Conservation (phyloP, 257 asterid species). For the Solanum chmielewskii region DNA sequence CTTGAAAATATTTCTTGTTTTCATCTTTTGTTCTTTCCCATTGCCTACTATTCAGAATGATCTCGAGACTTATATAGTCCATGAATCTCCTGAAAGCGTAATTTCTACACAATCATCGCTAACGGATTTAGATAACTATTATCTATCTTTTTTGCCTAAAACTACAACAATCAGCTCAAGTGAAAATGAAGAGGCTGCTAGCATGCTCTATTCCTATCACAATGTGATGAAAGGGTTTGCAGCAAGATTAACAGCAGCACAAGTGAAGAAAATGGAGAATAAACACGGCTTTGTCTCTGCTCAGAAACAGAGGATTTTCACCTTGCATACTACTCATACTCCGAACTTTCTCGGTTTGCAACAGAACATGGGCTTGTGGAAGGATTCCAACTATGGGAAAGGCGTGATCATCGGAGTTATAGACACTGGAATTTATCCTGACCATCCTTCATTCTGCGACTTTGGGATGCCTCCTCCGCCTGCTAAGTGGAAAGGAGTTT, state of each 20-base stretch:
- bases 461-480: conserved; percentile 43
- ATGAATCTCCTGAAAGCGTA: conserved; percentile 1
- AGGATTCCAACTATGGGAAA: conserved; percentile 28
- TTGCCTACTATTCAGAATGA: neutral
- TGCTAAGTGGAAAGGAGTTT: conserved; percentile 35
- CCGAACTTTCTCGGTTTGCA: conserved; percentile 40
- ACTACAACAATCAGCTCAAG: neutral
- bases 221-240: conserved; percentile 35
- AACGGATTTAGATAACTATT: conserved; percentile 16
- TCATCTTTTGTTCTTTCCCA: neutral
- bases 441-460: conserved; percentile 39
- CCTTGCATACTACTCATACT: conserved; percentile 34
- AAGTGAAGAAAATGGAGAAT: conserved; percentile 23
- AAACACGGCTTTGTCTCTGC: conserved; percentile 23
- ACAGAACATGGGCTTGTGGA: conserved; percentile 35
- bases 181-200: neutral
- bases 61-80: conserved; percentile 31
- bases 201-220: conserved; percentile 20
- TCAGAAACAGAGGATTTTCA: conserved; percentile 1
- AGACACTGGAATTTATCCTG: conserved; percentile 25
- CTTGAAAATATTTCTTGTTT: neutral
- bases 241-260: conserved; percentile 20
- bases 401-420: conserved; percentile 43
- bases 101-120: neutral
- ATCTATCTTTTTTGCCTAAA: conserved; percentile 21